A percentile compares a stretch with the other conserved stretches of the same genome.
Conservation (phyloP, 2,329 filamentous ascomycete species). For the Ophiostoma triangulosporum region DNA sequence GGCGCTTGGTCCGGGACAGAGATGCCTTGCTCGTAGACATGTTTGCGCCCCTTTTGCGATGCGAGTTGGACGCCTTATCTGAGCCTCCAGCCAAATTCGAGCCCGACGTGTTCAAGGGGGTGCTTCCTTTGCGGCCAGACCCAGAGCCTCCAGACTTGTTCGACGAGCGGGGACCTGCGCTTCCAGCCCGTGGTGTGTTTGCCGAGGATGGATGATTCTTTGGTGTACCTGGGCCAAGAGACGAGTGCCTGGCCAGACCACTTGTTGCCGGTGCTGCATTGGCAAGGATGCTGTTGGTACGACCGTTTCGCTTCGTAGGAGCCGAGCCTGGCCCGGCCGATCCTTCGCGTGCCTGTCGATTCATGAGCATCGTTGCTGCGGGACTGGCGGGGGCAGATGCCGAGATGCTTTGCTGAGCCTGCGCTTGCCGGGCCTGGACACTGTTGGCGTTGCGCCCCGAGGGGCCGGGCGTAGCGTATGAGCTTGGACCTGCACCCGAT, state of each 20-base stretch:
- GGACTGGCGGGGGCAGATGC: constrained; percentile 47
- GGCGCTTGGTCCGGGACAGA: constrained; percentile 48
- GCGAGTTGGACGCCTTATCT: constrained; percentile 17
- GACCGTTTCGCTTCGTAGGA: constrained; percentile 38
- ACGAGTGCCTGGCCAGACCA: constrained; percentile 47
- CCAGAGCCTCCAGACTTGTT: constrained; percentile 30
- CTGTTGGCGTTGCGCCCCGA: background rate
- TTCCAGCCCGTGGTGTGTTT: constrained; percentile 32
- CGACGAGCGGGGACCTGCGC: constrained; percentile 42
- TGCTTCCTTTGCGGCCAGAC: constrained; percentile 32
- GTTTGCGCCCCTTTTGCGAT: constrained; percentile 32
- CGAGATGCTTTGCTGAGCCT: constrained; percentile 34
- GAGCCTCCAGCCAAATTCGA: constrained; percentile 15
- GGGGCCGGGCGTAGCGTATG: background rate
- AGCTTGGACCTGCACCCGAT: background rate
- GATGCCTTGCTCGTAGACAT: constrained; percentile 38
- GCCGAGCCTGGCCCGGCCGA: constrained; percentile 41
- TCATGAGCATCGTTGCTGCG: constrained; percentile 45
- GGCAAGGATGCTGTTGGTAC: constrained; percentile 33
- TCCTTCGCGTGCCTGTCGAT: constrained; percentile 40
- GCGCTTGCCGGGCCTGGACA: constrained; percentile 34
- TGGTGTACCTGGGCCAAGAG: constrained; percentile 48
- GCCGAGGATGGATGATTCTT: constrained; percentile 27
- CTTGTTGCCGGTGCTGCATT: constrained; percentile 39
- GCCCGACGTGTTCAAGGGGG: constrained; percentile 20